Percentiles rank a stretch among this genome's conserved stretches.
Evolutionary conservation across 2,329 filamentous ascomycete species (phyloP).

Genomic region (Xylaria hypoxylon): DNA sequence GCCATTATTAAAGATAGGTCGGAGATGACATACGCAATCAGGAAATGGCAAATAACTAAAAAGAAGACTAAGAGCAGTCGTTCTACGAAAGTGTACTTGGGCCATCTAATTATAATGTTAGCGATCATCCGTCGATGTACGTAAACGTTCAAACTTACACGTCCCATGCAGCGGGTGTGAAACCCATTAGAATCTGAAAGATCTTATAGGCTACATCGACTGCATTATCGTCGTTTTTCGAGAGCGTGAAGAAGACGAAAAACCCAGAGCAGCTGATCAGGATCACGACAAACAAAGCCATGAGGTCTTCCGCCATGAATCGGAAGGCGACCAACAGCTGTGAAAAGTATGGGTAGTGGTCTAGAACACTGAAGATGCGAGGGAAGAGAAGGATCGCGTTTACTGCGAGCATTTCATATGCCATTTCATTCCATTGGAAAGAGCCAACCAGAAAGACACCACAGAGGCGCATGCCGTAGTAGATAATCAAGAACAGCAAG

Average conservation of each 20-base stretch:
- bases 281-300: constrained; percentile 85
- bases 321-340: constrained; percentile 94
- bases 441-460: constrained; percentile 85
- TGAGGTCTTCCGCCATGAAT: constrained; percentile 90
- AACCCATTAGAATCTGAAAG: constrained; percentile 95
- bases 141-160: constrained; percentile 63
- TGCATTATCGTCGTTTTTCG: constrained; percentile 76
- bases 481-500: constrained; percentile 83
- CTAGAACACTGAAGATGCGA: constrained; percentile 89
- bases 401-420: constrained; percentile 93
- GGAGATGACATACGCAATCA: constrained; percentile 72
- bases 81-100: constrained; percentile 81
- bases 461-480: constrained; percentile 90
- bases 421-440: constrained; percentile 80
- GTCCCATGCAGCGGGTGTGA: constrained; percentile 94
- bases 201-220: constrained; percentile 86
- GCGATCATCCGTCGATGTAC: constrained; percentile 14
- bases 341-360: constrained; percentile 96
- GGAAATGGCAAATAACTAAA: constrained; percentile 93
- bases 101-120: constrained; percentile 63
- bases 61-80: constrained; percentile 82
- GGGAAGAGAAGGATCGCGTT: constrained; percentile 92
- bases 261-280: constrained; percentile 92
- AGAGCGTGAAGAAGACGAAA: constrained; percentile 92
- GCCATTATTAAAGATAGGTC: neutral